A percentile compares a stretch with the other conserved stretches of the same genome.
phyloP scores from a whole-genome alignment of 352 stramenopile genomes.

The Elongisporangium undulatum region DNA sequence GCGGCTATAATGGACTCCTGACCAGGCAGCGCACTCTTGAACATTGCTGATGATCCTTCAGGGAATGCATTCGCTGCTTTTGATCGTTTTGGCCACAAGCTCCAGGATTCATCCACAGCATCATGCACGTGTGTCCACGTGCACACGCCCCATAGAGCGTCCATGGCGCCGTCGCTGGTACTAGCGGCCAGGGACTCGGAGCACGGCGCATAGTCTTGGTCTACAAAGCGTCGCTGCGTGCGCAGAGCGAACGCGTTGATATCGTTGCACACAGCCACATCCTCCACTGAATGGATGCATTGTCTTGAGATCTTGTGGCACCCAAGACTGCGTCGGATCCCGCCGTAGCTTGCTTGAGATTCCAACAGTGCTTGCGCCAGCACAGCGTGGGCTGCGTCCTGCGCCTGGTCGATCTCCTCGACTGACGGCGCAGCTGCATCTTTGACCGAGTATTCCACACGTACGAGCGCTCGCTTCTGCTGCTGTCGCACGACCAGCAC shows the following conservation, averaged over 20 bases:
- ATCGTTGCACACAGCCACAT: background rate
- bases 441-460: constrained; percentile 25
- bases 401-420: background rate
- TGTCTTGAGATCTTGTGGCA: background rate
- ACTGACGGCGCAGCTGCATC: background rate
- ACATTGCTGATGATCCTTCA: background rate
- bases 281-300: background rate
- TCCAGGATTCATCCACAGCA: constrained; percentile 20
- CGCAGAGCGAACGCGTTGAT: background rate
- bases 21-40: constrained; percentile 19
- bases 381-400: background rate
- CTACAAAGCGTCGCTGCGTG: background rate
- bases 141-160: constrained; percentile 5
- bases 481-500: constrained; percentile 20
- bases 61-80: background rate
- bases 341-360: background rate
- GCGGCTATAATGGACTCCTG: constrained; percentile 31
- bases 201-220: background rate
- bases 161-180: background rate
- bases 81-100: constrained; percentile 9
- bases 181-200: background rate
- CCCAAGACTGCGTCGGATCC: background rate
- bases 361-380: background rate
- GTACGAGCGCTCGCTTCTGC: constrained; percentile 33
- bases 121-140: constrained; percentile 26